Percentiles rank a stretch among this genome's conserved stretches.
These are phyloP conservation scores for Melaleuca quinquenervia DNA, from an alignment of 345 rosid genomes.

Conservation along the genomic window DNA sequence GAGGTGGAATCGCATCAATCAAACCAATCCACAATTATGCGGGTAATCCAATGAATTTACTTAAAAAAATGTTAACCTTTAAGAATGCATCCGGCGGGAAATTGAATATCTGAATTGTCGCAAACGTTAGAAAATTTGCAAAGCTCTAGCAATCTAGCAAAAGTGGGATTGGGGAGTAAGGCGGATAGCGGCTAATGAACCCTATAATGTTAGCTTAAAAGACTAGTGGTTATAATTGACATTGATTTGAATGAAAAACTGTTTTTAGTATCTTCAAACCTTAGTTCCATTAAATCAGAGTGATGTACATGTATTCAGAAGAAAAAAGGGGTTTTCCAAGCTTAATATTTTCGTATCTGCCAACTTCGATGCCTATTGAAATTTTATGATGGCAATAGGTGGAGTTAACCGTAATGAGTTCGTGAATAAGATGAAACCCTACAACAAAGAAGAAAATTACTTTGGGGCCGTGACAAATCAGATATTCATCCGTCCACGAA, in stretches of 20 bases:
- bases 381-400: not conserved
- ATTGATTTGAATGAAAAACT: not conserved
- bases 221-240: not conserved
- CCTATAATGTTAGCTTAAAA: not conserved
- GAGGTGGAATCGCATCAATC: not conserved
- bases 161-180: not conserved
- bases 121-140: not conserved
- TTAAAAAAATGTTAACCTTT: not conserved
- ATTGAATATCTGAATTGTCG: not conserved
- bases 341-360: not conserved
- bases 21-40: not conserved
- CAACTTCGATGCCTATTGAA: not conserved
- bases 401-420: not conserved
- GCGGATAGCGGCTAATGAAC: not conserved
- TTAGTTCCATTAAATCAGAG: not conserved
- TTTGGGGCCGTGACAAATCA: not conserved
- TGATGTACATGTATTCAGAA: not conserved
- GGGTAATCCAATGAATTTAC: not conserved
- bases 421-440: not conserved
- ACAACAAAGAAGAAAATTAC: not conserved
- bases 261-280: not conserved
- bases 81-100: not conserved
- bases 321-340: not conserved
- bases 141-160: not conserved
- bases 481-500: not conserved